Percentiles rank a stretch among this genome's conserved stretches.
Evolutionary conservation across 2,329 filamentous ascomycete species (phyloP).

Genomic region (Xylariaceae sp.): DNA sequence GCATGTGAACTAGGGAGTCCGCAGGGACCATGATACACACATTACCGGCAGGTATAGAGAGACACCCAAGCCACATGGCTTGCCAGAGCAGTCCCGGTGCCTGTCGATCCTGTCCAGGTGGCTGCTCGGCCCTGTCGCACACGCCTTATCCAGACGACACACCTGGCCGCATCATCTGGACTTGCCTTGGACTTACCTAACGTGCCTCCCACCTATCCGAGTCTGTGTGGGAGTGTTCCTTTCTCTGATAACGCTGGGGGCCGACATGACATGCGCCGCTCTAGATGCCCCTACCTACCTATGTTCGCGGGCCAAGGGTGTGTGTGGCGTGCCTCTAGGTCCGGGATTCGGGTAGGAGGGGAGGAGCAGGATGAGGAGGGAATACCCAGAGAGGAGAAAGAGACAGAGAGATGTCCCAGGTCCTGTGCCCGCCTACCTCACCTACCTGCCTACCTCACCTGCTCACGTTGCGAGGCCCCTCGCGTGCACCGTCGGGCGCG

Average conservation of each 20-base stretch:
- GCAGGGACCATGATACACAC: not conserved
- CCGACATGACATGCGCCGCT: not conserved
- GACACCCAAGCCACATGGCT: not conserved
- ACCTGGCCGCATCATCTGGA: not conserved
- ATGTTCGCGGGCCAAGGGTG: too few species aligned
- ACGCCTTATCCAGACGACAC: not conserved
- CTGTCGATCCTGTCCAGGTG: conserved; percentile 12
- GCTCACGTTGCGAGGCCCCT: not conserved
- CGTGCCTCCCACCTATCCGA: not conserved
- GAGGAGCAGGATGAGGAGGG: too few species aligned
- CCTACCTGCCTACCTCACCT: not conserved
- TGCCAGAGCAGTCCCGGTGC: conserved; percentile 4
- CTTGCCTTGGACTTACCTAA: not conserved
- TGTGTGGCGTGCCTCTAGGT: not conserved
- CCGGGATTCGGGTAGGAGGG: not conserved
- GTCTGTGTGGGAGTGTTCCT: not conserved
- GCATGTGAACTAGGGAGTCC: not conserved
- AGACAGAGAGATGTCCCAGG: too few species aligned
- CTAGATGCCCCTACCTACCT: too few species aligned
- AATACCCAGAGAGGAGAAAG: too few species aligned
- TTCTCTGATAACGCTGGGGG: not conserved
- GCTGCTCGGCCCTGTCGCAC: not conserved
- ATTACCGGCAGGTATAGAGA: not conserved
- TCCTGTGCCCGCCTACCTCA: too few species aligned
- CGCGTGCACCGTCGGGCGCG: not conserved